phyloP scores from a whole-genome alignment of 805 yeast species.

The Pichia cabralensis region DNA sequence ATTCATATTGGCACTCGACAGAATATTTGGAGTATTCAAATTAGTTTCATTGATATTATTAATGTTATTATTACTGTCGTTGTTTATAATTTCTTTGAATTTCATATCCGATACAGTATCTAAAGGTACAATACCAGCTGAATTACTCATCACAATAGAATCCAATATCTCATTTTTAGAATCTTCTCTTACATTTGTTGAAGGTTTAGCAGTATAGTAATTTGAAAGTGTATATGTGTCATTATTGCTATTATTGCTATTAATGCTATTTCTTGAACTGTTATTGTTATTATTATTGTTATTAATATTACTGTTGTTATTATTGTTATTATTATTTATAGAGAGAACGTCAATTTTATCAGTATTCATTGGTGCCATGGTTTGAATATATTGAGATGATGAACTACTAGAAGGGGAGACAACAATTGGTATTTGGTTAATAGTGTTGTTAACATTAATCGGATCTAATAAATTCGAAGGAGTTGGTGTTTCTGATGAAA shows the following conservation, averaged over 20 bases:
- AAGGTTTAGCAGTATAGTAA: no score
- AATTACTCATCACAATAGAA: no score
- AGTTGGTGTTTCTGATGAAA: neutral
- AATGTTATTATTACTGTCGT: no score
- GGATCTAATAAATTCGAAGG: no score
- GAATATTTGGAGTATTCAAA: neutral
- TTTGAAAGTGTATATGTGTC: slow-evolving; percentile 4
- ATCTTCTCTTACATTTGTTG: no score
- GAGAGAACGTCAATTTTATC: no score
- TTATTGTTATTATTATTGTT: neutral
- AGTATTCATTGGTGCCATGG: slow-evolving; percentile 1
- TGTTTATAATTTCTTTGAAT: no score
- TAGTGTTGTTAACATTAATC: neutral
- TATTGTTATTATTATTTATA: neutral
- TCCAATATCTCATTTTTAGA: no score
- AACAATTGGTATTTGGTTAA: neutral
- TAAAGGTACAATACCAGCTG: no score
- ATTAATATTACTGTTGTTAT: neutral
- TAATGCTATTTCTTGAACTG: no score
- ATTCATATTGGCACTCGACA: neutral
- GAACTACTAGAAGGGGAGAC: neutral
- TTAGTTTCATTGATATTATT: neutral
- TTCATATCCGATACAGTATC: no score
- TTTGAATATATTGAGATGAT: slow-evolving; percentile 1
- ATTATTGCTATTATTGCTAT: no score